These are phyloP conservation scores for Yamadazyma oceani DNA, from an alignment of 1,139 yeast species.

Conservation along the genomic window DNA sequence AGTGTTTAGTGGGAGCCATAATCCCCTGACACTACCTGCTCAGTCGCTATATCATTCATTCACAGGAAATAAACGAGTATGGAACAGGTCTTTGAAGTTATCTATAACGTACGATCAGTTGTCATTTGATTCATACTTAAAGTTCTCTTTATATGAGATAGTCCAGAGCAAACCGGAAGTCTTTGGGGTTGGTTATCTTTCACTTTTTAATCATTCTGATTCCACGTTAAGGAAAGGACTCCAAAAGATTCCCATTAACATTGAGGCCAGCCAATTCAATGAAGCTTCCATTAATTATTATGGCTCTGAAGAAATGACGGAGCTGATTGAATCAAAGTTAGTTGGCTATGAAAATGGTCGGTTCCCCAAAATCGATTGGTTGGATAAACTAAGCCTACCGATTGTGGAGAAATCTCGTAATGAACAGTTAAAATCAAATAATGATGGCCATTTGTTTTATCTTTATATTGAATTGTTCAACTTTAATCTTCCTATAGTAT, in stretches of 20 bases:
- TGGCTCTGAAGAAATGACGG: constrained; percentile 22
- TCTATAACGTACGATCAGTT: constrained; percentile 74
- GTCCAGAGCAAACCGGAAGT: constrained; percentile 48
- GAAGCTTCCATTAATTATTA: constrained; percentile 22
- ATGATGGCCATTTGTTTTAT: constrained; percentile 31
- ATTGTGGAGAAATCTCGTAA: constrained; percentile 32
- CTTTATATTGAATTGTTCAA: constrained; percentile 70
- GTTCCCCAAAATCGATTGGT: constrained; percentile 64
- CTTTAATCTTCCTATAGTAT: constrained; percentile 81
- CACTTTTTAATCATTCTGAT: constrained; percentile 51
- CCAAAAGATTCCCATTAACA: constrained; percentile 33
- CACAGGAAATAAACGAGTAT: constrained; percentile 39
- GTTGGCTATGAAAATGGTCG: constrained; percentile 73
- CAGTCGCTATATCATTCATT: constrained; percentile 67
- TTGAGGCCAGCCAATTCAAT: constrained; percentile 3
- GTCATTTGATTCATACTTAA: constrained; percentile 58
- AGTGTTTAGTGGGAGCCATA: constrained; percentile 53
- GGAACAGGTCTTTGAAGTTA: constrained; percentile 63
- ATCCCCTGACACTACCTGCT: constrained; percentile 65
- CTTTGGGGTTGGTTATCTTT: constrained; percentile 61
- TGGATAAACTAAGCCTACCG: constrained; percentile 67
- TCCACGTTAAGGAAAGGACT: constrained; percentile 38
- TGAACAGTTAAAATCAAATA: constrained; percentile 35
- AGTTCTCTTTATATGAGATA: constrained; percentile 66
- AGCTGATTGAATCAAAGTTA: constrained; percentile 51